phyloP scores from a whole-genome alignment of 768 basidiomycete species.

The Gymnopilus dilepis region DNA sequence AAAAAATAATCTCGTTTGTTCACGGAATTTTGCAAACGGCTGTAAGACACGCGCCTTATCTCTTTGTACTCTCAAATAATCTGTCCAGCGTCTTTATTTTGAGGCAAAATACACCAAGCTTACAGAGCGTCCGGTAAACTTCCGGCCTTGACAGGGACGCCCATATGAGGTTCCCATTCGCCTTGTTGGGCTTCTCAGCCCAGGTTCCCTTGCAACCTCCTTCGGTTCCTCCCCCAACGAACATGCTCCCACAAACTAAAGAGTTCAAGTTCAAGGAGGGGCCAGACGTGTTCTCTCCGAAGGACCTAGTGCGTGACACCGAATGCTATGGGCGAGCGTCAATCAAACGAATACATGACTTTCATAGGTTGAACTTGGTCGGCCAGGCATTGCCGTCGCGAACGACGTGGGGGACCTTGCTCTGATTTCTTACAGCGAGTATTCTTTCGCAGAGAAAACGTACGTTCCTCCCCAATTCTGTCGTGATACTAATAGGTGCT shows the following conservation, averaged over 20 bases:
- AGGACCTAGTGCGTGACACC: constrained; percentile 52
- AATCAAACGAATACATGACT: neutral
- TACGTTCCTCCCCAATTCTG: constrained; percentile 41
- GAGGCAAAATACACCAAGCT: neutral
- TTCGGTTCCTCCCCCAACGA: constrained; percentile 23
- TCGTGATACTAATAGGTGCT: neutral
- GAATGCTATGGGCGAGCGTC: neutral
- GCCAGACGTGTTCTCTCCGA: constrained; percentile 67
- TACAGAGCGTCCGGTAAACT: constrained; percentile 4
- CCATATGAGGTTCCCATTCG: constrained; percentile 58
- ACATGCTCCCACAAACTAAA: constrained; percentile 30
- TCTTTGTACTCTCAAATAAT: neutral
- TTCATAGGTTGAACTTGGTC: constrained; percentile 57
- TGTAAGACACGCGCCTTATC: neutral
- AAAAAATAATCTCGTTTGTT: no score
- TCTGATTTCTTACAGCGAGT: constrained; percentile 68
- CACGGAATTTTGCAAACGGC: no score
- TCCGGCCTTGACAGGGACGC: constrained; percentile 6
- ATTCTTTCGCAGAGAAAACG: constrained; percentile 77
- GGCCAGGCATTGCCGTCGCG: constrained; percentile 70
- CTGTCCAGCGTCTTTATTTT: neutral
- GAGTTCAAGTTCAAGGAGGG: constrained; percentile 67
- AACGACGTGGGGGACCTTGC: constrained; percentile 74
- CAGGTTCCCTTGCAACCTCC: constrained; percentile 54
- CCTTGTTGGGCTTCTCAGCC: constrained; percentile 58